Evolutionary conservation across 192 early-diverging fungal genomes (phyloP), one percentile per base, ranked within the genome.

Genomic region (Pilaira anomala): DNA sequence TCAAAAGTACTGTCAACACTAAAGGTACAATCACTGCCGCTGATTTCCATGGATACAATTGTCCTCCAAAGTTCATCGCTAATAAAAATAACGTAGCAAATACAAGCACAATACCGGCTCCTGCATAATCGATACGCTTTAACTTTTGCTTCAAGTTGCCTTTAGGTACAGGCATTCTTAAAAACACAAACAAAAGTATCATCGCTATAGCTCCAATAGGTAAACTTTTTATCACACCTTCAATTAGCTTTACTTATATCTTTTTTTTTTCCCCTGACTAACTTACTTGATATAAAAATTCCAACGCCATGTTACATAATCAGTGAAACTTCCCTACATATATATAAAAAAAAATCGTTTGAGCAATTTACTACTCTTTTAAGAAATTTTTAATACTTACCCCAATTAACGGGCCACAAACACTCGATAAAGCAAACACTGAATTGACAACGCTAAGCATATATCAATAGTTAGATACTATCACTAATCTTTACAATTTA

Each of bases 51-150:
- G 69, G 66, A 60, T 78, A 79, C 26, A 67, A 73, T 5, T 73
- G 66, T 19, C 86, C 86, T 30, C 86, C 86, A 78, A 82, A 88
- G 25, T 85, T 80, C 52, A 88, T 78, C 21, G 91, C 67, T 0
- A 91, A 78, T 25, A 88, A 65, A 19, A 85, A 76, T 36, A 92
- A 64, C 30, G 76, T 68, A 11, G 80, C 69, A 42, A 84, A 60
- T 5, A 76, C 74, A 7, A 78, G 49, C 2, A 84, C 71, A 24
- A 80, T 67, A 49, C 40, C 1, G 3, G 69, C 71, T 24, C 67
- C 69, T 51, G 83, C 41, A 48, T 76, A 85, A 71, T 88, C 88
- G 52, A 90, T 74, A n/a, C 80, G 63, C 40, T 77, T 65, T 7
- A 88, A 30, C 60, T 90, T 90, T 14, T 79, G 73, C 14, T 40